These are phyloP conservation scores for Pythium chondricola DNA, from an alignment of 352 stramenopile species.

Conservation along the genomic window DNA sequence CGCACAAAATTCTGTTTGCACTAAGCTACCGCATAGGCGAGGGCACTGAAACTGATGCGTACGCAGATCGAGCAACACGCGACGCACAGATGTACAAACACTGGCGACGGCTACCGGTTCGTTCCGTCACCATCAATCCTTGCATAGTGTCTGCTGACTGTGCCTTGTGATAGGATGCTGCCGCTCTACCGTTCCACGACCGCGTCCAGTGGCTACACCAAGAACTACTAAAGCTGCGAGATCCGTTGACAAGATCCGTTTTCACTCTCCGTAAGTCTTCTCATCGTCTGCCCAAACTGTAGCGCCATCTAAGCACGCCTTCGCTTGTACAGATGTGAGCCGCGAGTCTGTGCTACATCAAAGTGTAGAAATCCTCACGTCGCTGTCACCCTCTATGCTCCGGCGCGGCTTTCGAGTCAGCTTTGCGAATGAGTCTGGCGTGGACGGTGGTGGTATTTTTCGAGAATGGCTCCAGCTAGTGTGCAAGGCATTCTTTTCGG, in stretches of 20 bases:
- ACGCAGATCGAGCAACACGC: not conserved
- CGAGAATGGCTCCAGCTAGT: slow-evolving; percentile 79
- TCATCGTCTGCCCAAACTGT: not conserved
- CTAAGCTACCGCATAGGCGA: too few relatives aligned
- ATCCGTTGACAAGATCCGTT: slow-evolving; percentile 43
- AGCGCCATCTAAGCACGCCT: not conserved
- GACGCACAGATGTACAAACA: slow-evolving; percentile 4
- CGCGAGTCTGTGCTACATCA: slow-evolving; percentile 67
- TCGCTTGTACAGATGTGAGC: slow-evolving; percentile 36
- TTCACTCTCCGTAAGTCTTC: slow-evolving; percentile 55
- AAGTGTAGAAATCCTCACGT: slow-evolving; percentile 53
- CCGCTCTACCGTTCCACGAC: slow-evolving; percentile 39
- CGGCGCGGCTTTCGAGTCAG: slow-evolving; percentile 75
- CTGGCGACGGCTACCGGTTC: slow-evolving; percentile 11
- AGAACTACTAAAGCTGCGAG: slow-evolving; percentile 49
- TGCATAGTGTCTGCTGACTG: slow-evolving; percentile 37
- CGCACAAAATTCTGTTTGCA: not conserved
- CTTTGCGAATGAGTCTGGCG: slow-evolving; percentile 75
- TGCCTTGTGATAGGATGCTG: too few relatives aligned
- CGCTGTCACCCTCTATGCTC: slow-evolving; percentile 35
- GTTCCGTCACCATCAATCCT: slow-evolving; percentile 1
- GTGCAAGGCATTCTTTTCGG: slow-evolving; percentile 52
- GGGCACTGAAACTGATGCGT: too few relatives aligned
- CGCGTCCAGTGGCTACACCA: slow-evolving; percentile 69
- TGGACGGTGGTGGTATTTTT: slow-evolving; percentile 72